phyloP scores from a whole-genome alignment of 257 asterid genomes.

The Lavandula angustifolia region DNA sequence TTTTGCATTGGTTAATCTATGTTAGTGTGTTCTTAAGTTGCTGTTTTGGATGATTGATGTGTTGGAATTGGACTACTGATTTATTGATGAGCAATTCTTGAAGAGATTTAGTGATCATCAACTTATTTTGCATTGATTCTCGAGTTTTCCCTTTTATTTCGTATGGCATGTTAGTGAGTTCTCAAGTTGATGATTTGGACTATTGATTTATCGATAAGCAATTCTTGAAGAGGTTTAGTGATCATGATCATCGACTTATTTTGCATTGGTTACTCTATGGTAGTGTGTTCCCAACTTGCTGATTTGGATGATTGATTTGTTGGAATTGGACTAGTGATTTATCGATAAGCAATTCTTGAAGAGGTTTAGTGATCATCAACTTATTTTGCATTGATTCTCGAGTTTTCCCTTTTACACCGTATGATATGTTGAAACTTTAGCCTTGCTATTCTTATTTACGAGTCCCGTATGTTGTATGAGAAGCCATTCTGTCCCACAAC shows the following conservation, averaged over 20 bases:
- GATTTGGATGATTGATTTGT: too few species aligned
- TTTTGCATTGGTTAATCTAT: too few species aligned
- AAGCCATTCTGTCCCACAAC: slow-evolving; percentile 7
- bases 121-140: background rate
- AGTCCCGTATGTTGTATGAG: too few species aligned
- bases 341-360: background rate
- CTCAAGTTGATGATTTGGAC: too few species aligned
- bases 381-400: background rate
- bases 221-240: background rate
- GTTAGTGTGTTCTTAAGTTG: too few species aligned
- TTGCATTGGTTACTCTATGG: background rate
- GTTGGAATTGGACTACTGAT: too few species aligned
- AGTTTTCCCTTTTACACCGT: slow-evolving; percentile 2
- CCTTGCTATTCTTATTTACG: slow-evolving; percentile 8
- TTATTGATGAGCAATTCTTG: background rate
- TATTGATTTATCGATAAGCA: background rate
- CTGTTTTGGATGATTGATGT: too few species aligned
- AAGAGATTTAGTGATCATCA: background rate
- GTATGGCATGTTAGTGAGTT: too few species aligned
- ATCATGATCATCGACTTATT: slow-evolving; percentile 1
- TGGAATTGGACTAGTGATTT: slow-evolving; percentile 1
- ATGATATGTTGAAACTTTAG: slow-evolving; percentile 12
- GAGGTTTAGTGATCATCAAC: background rate
- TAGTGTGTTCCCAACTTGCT: too few species aligned
- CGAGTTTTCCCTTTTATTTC: background rate